Evolutionary conservation across 208 protist species (phyloP), one percentile per base, ranked within the genome.

Genomic region (Acanthamoeba castellanii): DNA sequence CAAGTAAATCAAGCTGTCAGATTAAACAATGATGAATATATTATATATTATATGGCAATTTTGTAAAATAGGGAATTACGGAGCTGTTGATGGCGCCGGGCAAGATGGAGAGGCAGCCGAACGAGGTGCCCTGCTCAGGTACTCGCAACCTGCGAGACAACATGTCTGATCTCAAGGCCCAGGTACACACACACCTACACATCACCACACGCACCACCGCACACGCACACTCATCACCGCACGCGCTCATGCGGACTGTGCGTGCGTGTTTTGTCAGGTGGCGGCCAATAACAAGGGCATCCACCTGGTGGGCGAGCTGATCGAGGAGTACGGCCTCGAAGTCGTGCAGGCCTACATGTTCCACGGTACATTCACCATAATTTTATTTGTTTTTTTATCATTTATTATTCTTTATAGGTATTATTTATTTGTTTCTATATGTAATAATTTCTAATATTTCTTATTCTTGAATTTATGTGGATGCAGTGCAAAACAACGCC

Each of bases 281-380:
- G 98, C 98, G 11, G 98, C 98, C 25, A 99, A 99, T 96, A 97
- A 98, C 81, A 98, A 98, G 84, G 98, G 99, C 66, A 98, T 99
- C 89, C 85, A 95, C 50, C 96, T 99, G 4, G 94, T 99, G 55
- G 81, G 97, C 30, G 97, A 98, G 61, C 96, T 99, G 22, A 99
- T 99, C 66, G 94, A 68, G 47, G 94, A 98, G 85, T 99, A 98
- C 96, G 96, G 96, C 13, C 89, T 98, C 1, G 97, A 96, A 13
- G 96, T 98, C 42, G 98, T 99, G 32, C 98, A 99, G 55, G 98
- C 98, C 2, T 99, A 99, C 96, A 99, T 99, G 98, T 47, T 93
- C n/a, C 98, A 99, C 96, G 98, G 93, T 95, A 55, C 52, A 11
- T 7, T 18, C 34, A 8, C 37, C 55, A 7, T 59, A 59, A 52